These are phyloP conservation scores for Nothophoma quercina DNA, from an alignment of 2,329 filamentous ascomycete species.

Conservation along the genomic window DNA sequence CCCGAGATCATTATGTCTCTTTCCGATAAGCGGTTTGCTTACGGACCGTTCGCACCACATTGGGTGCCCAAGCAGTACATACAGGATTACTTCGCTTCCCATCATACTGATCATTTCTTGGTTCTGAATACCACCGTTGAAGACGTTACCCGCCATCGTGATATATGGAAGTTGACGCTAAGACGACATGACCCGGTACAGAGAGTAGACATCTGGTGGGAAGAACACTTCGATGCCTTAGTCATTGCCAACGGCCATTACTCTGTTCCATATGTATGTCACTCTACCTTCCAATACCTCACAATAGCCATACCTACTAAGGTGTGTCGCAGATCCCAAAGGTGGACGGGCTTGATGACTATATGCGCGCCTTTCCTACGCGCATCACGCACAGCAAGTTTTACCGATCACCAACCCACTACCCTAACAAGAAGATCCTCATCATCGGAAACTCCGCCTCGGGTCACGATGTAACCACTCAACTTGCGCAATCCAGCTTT, in stretches of 20 bases:
- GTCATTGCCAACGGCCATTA: constrained; percentile 47
- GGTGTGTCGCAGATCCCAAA: constrained; percentile 52
- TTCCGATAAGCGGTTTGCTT: constrained; percentile 61
- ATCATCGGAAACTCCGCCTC: constrained; percentile 44
- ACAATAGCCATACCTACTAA: neutral
- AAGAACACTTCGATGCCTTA: constrained; percentile 56
- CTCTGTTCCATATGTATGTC: constrained; percentile 50
- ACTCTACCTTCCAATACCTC: no score
- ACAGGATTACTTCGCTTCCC: constrained; percentile 62
- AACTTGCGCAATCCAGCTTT: constrained; percentile 32
- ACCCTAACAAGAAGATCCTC: constrained; percentile 27
- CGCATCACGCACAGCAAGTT: constrained; percentile 56
- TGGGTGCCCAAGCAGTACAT: constrained; percentile 58
- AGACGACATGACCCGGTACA: constrained; percentile 55
- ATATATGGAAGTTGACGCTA: constrained; percentile 58
- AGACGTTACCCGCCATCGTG: constrained; percentile 51
- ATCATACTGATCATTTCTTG: constrained; percentile 57
- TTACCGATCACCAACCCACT: constrained; percentile 23
- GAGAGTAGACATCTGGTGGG: constrained; percentile 62
- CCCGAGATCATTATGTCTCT: constrained; percentile 65
- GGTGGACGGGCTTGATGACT: constrained; percentile 60
- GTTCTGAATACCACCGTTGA: constrained; percentile 62
- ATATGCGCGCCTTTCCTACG: constrained; percentile 62
- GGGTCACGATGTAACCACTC: constrained; percentile 41
- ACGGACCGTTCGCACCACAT: constrained; percentile 65